Percentiles rank a stretch among this genome's conserved stretches.
phyloP scores from a whole-genome alignment of 2,329 filamentous ascomycete species.

The Waltergamsia citrina region DNA sequence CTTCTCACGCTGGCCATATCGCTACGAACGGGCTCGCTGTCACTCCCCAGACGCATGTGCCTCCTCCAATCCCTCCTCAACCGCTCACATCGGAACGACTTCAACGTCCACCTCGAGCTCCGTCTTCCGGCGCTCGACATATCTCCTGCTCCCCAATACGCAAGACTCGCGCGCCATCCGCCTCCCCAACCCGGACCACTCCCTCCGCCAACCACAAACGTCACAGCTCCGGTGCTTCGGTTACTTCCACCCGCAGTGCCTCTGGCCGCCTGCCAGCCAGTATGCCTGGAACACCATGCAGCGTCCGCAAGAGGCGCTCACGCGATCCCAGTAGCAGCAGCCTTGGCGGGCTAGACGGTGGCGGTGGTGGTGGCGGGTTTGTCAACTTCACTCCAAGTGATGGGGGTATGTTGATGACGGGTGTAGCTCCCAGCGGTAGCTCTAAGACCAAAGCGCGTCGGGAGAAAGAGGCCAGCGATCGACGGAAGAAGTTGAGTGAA shows the following conservation, averaged over 20 bases:
- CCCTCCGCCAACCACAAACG: conserved; percentile 14
- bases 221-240: conserved; percentile 28
- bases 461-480: conserved; percentile 79
- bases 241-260: conserved; percentile 22
- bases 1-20: conserved; percentile 21
- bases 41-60: conserved; percentile 23
- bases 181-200: conserved; percentile 26
- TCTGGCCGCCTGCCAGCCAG: conserved; percentile 21
- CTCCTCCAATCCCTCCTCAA: conserved; percentile 19
- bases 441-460: conserved; percentile 90
- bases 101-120: conserved; percentile 39
- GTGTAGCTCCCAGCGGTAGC: conserved; percentile 84
- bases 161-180: conserved; percentile 29
- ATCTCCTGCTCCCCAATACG: conserved; percentile 28
- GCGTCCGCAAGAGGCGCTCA: conserved; percentile 28
- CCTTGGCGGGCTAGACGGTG: conserved; percentile 12
- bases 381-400: conserved; percentile 87
- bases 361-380: conserved; percentile 46
- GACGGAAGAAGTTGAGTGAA: conserved; percentile 58
- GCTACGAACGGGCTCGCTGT: conserved; percentile 23
- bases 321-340: conserved; percentile 21
- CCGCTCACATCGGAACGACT: conserved; percentile 20
- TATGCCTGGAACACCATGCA: conserved; percentile 27
- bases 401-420: conserved; percentile 68
- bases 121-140: conserved; percentile 43